These are phyloP conservation scores for Ogataea pini DNA, from an alignment of 805 yeast species.

Conservation along the genomic window DNA sequence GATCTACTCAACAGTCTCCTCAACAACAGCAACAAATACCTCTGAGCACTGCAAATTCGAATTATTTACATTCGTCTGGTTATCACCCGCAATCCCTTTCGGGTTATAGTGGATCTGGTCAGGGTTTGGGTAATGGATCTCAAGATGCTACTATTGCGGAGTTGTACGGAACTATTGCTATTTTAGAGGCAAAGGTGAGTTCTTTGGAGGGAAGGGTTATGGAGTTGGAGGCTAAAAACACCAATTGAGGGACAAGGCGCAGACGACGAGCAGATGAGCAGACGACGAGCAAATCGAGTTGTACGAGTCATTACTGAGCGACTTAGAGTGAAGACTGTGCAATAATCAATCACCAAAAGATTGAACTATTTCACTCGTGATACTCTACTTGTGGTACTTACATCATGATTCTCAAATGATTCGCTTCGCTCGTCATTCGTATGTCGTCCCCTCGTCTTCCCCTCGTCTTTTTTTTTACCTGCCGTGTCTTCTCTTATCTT, in stretches of 20 bases:
- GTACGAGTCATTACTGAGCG: too few species aligned
- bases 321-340: too few species aligned
- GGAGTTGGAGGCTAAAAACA: constrained; percentile 19
- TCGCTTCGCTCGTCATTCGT: too few species aligned
- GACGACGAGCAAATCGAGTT: too few species aligned
- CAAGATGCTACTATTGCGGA: constrained; percentile 16
- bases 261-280: too few species aligned
- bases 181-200: constrained; percentile 23
- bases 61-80: constrained; percentile 12
- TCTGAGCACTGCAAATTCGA: constrained; percentile 9
- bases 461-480: too few species aligned
- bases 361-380: too few species aligned
- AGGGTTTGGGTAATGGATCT: constrained; percentile 8
- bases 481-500: too few species aligned
- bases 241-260: too few species aligned
- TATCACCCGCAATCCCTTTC: constrained; percentile 15
- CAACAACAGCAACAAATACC: constrained; percentile 14
- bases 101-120: constrained; percentile 11
- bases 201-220: constrained; percentile 21
- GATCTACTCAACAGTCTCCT: constrained; percentile 18
- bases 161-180: constrained; percentile 22
- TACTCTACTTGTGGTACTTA: too few species aligned
- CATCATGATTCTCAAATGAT: too few species aligned
- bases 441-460: neutral
- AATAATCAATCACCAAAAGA: too few species aligned